Evolutionary conservation across 2,329 filamentous ascomycete species (phyloP).

Genomic region (Penicillium sp.): DNA sequence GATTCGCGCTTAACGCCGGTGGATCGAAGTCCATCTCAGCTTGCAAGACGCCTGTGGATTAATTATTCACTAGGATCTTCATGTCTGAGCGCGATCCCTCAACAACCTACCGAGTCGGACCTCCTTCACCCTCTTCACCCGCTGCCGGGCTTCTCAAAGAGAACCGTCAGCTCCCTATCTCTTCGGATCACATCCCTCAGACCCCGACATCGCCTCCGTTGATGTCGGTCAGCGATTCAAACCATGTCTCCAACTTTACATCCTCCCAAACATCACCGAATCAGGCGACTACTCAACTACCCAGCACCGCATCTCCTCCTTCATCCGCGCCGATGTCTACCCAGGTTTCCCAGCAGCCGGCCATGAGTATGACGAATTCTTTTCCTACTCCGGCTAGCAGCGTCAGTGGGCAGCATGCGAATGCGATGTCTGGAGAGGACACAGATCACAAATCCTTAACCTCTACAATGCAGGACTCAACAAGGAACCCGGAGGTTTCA

Average conservation of each 20-base stretch:
- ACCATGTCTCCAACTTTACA: conserved; percentile 52
- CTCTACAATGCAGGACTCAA: conserved; percentile 26
- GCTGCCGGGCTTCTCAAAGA: conserved; percentile 45
- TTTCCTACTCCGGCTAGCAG: conserved; percentile 53
- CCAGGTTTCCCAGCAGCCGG: conserved; percentile 46
- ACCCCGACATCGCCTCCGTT: conserved; percentile 52
- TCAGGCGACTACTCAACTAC: conserved; percentile 47
- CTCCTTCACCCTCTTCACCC: conserved; percentile 50
- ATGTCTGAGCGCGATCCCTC: conserved; percentile 45
- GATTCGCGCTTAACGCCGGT: conserved; percentile 21
- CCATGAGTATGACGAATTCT: conserved; percentile 45
- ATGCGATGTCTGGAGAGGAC: conserved; percentile 39
- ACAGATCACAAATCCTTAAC: conserved; percentile 39
- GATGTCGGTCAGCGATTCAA: conserved; percentile 55
- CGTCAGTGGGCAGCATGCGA: conserved; percentile 41
- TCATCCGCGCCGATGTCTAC: conserved; percentile 49
- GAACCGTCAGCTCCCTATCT: conserved; percentile 30
- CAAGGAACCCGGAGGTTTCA: conserved; percentile 18
- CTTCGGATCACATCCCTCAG: conserved; percentile 41
- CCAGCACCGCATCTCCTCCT: conserved; percentile 45
- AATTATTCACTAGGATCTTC: conserved; percentile 24
- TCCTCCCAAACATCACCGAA: conserved; percentile 51
- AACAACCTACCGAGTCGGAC: conserved; percentile 41
- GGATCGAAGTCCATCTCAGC: conserved; percentile 19
- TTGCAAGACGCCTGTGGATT: conserved; percentile 13